A percentile compares a stretch with the other conserved stretches of the same genome.
phyloP scores from a whole-genome alignment of 257 asterid genomes.

The Capsicum pubescens region DNA sequence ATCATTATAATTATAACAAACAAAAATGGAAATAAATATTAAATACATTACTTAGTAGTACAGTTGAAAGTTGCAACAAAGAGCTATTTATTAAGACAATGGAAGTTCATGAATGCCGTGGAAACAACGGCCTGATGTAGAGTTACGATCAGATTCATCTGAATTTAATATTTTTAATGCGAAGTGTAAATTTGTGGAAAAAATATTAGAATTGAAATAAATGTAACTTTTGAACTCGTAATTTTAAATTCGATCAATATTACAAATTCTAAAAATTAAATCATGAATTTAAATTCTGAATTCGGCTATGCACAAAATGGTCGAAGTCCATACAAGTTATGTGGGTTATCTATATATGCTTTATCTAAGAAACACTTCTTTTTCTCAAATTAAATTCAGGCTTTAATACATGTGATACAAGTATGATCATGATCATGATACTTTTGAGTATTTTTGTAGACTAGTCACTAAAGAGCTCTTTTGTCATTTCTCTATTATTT shows the following conservation, averaged over 20 bases:
- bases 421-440: too few species aligned
- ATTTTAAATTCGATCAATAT: neutral
- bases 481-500: too few species aligned
- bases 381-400: neutral
- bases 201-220: neutral
- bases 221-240: neutral
- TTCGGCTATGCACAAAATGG: neutral
- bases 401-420: neutral
- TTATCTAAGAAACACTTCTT: neutral
- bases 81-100: neutral
- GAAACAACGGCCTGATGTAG: neutral
- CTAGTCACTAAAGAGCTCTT: too few species aligned
- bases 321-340: neutral
- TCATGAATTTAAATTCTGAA: neutral
- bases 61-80: neutral
- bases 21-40: neutral
- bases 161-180: neutral
- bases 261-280: neutral
- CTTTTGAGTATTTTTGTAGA: too few species aligned
- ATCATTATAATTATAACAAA: neutral
- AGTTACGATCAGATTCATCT: neutral
- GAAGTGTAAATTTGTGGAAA: neutral
- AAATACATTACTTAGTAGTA: neutral
- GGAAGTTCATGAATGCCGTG: neutral
- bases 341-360: neutral